phyloP scores from a whole-genome alignment of 2,329 filamentous ascomycete species.

The Hawksworthiomyces lignivorus region DNA sequence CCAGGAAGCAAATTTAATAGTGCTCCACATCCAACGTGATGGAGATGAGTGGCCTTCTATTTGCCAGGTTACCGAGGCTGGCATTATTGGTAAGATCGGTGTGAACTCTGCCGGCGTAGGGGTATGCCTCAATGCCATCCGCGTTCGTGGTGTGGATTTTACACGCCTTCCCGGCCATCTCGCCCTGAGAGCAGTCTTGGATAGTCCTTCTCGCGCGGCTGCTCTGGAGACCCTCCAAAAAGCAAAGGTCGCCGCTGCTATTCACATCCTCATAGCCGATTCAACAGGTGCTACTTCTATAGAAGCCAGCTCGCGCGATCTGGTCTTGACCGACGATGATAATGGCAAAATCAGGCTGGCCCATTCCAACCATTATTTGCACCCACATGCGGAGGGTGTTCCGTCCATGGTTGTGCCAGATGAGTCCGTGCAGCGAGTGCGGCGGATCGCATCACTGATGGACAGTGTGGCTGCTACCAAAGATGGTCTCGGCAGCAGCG shows the following conservation, averaged over 20 bases:
- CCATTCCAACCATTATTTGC: not conserved
- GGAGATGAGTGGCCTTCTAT: constrained; percentile 32
- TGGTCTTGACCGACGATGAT: not conserved
- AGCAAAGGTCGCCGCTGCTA: not conserved
- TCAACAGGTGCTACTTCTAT: not conserved
- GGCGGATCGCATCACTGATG: not conserved
- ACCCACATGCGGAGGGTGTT: not conserved
- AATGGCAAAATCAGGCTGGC: not conserved
- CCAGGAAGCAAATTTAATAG: not conserved
- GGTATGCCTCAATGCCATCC: constrained; percentile 54
- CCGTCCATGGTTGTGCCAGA: not conserved
- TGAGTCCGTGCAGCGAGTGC: constrained; percentile 1
- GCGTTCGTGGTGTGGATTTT: constrained; percentile 44
- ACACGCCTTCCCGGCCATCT: constrained; percentile 52
- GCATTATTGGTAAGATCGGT: constrained; percentile 59
- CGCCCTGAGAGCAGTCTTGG: not conserved
- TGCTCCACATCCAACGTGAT: not conserved
- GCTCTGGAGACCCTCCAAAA: not conserved
- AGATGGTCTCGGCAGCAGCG: not conserved
- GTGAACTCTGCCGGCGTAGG: constrained; percentile 53
- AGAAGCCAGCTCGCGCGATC: not conserved
- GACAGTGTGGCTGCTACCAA: not conserved
- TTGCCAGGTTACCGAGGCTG: constrained; percentile 50
- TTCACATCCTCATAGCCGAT: constrained; percentile 5
- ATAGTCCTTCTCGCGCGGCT: not conserved